Conservation (phyloP, 306 rosid species). For the Leucaena leucocephala region DNA sequence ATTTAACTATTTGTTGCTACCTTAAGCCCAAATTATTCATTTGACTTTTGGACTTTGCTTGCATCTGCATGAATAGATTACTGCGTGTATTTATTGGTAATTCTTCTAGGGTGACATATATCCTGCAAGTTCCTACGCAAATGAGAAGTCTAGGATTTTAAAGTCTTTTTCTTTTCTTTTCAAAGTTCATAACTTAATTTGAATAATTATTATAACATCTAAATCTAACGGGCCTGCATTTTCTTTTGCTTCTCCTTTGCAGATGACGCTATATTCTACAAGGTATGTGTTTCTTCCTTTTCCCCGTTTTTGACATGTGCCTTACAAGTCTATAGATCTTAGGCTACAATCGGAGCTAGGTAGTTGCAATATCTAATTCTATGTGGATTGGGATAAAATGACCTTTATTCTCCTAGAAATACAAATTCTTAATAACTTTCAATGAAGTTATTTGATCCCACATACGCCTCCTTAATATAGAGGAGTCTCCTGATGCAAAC, state of each 20-base stretch:
- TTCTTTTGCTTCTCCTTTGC: constrained; percentile 42
- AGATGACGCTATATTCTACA: constrained; percentile 71
- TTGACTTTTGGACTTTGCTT: not conserved
- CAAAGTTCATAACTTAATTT: constrained; percentile 15
- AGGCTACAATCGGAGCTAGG: not conserved
- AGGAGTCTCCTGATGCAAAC: not conserved
- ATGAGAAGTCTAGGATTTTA: constrained; percentile 14
- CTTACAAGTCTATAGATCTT: constrained; percentile 2
- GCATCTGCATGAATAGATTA: constrained; percentile 21
- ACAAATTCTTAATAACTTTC: constrained; percentile 17
- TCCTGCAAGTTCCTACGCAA: constrained; percentile 19
- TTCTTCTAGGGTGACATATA: constrained; percentile 22
- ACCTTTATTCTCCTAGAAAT: constrained; percentile 8
- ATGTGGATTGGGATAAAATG: constrained; percentile 4
- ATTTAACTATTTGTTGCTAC: constrained; percentile 22
- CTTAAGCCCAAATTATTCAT: not conserved
- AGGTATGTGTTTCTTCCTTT: constrained; percentile 52
- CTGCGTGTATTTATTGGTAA: constrained; percentile 11
- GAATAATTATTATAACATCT: constrained; percentile 16
- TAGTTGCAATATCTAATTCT: not conserved
- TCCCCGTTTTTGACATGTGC: constrained; percentile 5
- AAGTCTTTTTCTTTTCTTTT: constrained; percentile 27
- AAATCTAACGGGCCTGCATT: constrained; percentile 40
- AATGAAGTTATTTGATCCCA: constrained; percentile 9
- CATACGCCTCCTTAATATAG: not conserved